These are phyloP conservation scores for Arthrinium puccinioides DNA, from an alignment of 2,329 filamentous ascomycete genomes.

Conservation along the genomic window DNA sequence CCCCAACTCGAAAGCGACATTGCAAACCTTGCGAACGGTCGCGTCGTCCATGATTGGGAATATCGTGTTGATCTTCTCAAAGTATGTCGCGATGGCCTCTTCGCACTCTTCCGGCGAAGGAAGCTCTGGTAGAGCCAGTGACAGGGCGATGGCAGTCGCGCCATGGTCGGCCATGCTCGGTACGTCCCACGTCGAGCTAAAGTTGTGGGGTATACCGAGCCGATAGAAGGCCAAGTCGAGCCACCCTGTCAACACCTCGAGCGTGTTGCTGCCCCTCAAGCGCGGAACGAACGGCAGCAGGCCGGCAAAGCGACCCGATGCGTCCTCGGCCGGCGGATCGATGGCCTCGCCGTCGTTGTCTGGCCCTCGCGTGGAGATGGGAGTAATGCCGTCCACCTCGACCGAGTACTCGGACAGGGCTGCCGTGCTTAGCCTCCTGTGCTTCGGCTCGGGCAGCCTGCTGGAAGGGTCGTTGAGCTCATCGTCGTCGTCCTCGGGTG, in stretches of 20 bases:
- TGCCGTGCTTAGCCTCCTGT: background rate
- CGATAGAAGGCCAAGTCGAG: slow-evolving; percentile 6
- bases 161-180: background rate
- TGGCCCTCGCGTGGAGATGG: background rate
- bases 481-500: background rate
- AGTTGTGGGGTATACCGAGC: slow-evolving; percentile 1
- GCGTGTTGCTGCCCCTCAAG: slow-evolving; percentile 1
- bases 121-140: background rate
- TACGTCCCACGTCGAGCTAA: background rate
- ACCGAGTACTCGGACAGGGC: slow-evolving; percentile 1
- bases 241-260: slow-evolving; percentile 6
- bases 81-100: slow-evolving; percentile 1
- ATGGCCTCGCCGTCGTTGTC: slow-evolving; percentile 1
- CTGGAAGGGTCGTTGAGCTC: background rate
- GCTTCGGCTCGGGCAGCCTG: background rate
- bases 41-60: slow-evolving; percentile 4
- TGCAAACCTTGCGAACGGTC: background rate
- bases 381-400: background rate
- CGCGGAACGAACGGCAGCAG: slow-evolving; percentile 7
- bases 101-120: slow-evolving; percentile 1
- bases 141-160: background rate
- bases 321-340: slow-evolving; percentile 1
- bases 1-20: background rate
- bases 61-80: slow-evolving; percentile 4
- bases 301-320: slow-evolving; percentile 19